phyloP scores from a whole-genome alignment of 805 yeast genomes.

The Starmerella ratchasimensis region DNA sequence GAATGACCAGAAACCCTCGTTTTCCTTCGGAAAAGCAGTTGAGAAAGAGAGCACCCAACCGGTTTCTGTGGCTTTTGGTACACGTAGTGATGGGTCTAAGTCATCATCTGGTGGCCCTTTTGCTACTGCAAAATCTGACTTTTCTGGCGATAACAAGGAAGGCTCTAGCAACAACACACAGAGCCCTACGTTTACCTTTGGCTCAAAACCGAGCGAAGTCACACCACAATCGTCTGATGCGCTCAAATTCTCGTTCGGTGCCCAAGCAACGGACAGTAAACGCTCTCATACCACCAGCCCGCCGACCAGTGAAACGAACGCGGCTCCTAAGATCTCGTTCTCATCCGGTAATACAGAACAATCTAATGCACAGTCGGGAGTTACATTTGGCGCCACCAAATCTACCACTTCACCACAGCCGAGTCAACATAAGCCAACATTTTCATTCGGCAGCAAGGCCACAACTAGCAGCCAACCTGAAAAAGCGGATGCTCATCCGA shows the following conservation, averaged over 20 bases:
- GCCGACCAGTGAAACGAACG: not conserved
- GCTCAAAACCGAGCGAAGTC: not conserved
- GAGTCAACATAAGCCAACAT: conserved; percentile 2
- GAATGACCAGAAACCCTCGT: not conserved
- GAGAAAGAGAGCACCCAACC: too few relatives aligned
- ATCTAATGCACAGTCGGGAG: not conserved
- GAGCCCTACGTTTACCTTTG: not conserved
- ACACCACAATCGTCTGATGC: not conserved
- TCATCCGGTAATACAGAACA: not conserved
- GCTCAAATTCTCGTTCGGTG: conserved; percentile 1
- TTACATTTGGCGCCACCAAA: not conserved
- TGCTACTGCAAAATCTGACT: too few relatives aligned
- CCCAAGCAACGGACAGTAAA: not conserved
- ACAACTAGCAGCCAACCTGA: not conserved
- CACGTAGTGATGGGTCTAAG: too few relatives aligned
- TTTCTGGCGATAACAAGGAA: too few relatives aligned
- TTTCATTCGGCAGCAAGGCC: conserved; percentile 3
- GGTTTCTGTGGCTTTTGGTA: too few relatives aligned
- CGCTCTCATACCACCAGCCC: not conserved
- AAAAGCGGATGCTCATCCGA: not conserved
- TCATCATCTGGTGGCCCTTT: too few relatives aligned
- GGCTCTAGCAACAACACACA: too few relatives aligned
- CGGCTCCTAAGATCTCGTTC: not conserved
- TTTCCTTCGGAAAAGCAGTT: not conserved
- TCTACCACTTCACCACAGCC: too few relatives aligned